phyloP scores from a whole-genome alignment of 1,284 basidiomycete genomes.

The Irpex sp. region DNA sequence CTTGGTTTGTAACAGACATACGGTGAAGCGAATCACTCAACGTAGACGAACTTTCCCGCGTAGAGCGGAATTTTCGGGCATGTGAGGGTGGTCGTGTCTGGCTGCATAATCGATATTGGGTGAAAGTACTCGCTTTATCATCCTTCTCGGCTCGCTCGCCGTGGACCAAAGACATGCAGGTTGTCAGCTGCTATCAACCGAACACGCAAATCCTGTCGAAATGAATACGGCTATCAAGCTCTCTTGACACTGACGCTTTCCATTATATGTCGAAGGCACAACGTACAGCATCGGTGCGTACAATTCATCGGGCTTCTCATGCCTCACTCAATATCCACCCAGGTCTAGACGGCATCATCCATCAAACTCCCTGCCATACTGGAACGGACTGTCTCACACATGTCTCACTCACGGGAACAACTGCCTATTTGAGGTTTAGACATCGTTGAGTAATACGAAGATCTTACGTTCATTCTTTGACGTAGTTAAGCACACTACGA shows the following conservation, averaged over 20 bases:
- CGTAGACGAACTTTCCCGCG: background rate
- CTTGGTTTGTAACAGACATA: background rate
- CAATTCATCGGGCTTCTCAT: background rate
- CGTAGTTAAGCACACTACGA: background rate
- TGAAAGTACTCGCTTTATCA: background rate
- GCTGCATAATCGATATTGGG: background rate
- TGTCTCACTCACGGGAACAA: background rate
- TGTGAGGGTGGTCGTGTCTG: background rate
- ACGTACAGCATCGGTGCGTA: background rate
- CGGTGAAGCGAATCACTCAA: background rate
- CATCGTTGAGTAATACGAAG: background rate
- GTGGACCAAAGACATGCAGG: too few species aligned
- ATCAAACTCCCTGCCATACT: background rate
- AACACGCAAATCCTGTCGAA: background rate
- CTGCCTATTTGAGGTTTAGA: background rate
- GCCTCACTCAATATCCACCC: background rate
- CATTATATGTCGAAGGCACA: background rate
- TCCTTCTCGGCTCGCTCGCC: background rate
- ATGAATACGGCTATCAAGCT: background rate
- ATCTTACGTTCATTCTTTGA: background rate
- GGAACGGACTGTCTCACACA: background rate
- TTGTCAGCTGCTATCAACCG: background rate
- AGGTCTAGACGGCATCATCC: background rate
- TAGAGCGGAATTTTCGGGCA: background rate
- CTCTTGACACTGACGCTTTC: background rate